Evolutionary conservation across 805 yeast species (phyloP).

Genomic region (Candida tibetensis): DNA sequence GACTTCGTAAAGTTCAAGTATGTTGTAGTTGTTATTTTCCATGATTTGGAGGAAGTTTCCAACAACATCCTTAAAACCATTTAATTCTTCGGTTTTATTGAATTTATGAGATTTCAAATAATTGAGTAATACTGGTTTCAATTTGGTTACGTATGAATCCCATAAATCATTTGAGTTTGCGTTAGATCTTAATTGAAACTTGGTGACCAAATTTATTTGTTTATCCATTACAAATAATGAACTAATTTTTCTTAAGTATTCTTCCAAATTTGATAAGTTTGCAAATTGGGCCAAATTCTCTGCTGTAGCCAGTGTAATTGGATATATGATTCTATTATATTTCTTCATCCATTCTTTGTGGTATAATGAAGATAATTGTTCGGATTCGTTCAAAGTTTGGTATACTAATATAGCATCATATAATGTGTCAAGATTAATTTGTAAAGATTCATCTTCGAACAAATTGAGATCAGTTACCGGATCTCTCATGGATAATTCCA

Average conservation of each 20-base stretch:
- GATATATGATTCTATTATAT: conserved; percentile 68
- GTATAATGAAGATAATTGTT: conserved; percentile 59
- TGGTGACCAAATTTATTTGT: conserved; percentile 60
- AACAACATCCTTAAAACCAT: conserved; percentile 56
- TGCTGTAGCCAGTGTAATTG: conserved; percentile 39
- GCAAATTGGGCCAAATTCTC: conserved; percentile 31
- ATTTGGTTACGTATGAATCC: conserved; percentile 61
- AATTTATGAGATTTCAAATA: conserved; percentile 42
- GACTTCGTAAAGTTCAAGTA: conserved; percentile 58
- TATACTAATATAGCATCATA: conserved; percentile 83
- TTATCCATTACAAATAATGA: conserved; percentile 81
- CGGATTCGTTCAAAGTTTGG: conserved; percentile 64
- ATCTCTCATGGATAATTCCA: conserved; percentile 74
- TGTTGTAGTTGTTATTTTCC: conserved; percentile 66
- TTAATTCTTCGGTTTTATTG: conserved; percentile 38
- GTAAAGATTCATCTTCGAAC: conserved; percentile 33
- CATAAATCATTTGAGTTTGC: conserved; percentile 69
- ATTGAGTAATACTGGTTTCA: conserved; percentile 55
- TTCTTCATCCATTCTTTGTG: conserved; percentile 69
- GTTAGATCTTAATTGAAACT: conserved; percentile 59
- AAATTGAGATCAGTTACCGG: conserved; percentile 49
- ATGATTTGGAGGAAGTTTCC: conserved; percentile 74
- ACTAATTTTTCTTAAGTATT: conserved; percentile 57
- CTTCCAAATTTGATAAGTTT: conserved; percentile 41
- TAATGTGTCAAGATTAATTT: conserved; percentile 65